phyloP scores from a whole-genome alignment of 2,329 filamentous ascomycete genomes.

The Xylariaceae sp. region DNA sequence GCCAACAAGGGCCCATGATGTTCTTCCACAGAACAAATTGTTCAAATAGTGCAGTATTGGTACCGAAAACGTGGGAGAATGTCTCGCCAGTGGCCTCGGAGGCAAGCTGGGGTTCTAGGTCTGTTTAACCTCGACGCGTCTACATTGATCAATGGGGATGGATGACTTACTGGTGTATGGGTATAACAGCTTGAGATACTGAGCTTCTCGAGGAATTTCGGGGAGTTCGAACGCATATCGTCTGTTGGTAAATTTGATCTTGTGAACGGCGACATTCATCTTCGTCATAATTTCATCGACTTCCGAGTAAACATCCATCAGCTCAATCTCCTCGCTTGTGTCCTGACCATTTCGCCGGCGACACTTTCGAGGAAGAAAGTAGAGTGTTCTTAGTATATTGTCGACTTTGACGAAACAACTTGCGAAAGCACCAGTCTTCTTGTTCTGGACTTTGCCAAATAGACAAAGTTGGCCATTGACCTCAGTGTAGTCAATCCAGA shows the following conservation, averaged over 20 bases:
- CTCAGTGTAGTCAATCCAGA: slow-evolving; percentile 96
- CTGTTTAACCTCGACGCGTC: slow-evolving; percentile 18
- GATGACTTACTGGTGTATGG: slow-evolving; percentile 68
- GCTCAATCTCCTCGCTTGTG: slow-evolving; percentile 72
- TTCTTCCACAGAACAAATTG: slow-evolving; percentile 99
- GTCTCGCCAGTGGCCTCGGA: slow-evolving; percentile 72
- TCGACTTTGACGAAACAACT: slow-evolving; percentile 96
- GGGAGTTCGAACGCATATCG: slow-evolving; percentile 95
- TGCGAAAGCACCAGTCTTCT: slow-evolving; percentile 68
- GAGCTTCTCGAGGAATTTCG: slow-evolving; percentile 77
- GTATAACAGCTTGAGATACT: slow-evolving; percentile 95
- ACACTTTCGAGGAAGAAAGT: slow-evolving; percentile 76
- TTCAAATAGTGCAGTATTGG: slow-evolving; percentile 90
- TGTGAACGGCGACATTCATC: slow-evolving; percentile 81
- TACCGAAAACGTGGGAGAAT: slow-evolving; percentile 89
- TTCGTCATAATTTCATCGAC: slow-evolving; percentile 84
- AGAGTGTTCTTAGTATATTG: slow-evolving; percentile 88
- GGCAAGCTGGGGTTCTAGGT: slow-evolving; percentile 61
- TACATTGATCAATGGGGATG: neutral
- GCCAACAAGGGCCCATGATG: slow-evolving; percentile 97
- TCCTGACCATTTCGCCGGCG: slow-evolving; percentile 54
- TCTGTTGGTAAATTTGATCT: slow-evolving; percentile 81
- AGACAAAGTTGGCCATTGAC: slow-evolving; percentile 86
- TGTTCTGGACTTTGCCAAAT: slow-evolving; percentile 94
- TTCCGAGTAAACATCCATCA: slow-evolving; percentile 86